These are phyloP conservation scores for Ceraceosorus bombacis DNA, from an alignment of 1,284 basidiomycete species.

Conservation along the genomic window DNA sequence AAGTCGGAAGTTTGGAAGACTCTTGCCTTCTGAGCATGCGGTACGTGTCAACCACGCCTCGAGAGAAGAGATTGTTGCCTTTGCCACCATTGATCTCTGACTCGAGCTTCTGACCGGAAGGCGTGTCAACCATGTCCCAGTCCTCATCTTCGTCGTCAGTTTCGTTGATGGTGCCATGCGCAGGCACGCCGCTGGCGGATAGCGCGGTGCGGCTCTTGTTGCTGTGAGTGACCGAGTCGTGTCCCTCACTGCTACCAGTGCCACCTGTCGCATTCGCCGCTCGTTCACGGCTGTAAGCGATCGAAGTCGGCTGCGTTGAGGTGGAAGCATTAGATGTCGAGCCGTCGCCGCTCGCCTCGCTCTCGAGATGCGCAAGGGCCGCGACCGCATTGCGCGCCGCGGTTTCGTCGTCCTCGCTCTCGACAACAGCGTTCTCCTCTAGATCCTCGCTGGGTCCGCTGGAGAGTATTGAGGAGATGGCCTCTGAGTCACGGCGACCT, in stretches of 20 bases:
- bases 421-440: constrained; percentile 4
- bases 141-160: constrained; percentile 28
- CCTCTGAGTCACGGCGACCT: constrained; percentile 36
- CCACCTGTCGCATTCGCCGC: background rate
- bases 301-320: constrained; percentile 6
- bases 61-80: constrained; percentile 44
- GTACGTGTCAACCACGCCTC: constrained; percentile 46
- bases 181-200: constrained; percentile 24
- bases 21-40: constrained; percentile 53
- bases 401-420: constrained; percentile 33
- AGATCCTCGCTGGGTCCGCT: constrained; percentile 12
- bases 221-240: background rate
- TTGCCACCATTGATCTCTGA: constrained; percentile 45
- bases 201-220: constrained; percentile 13
- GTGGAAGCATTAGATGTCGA: constrained; percentile 5
- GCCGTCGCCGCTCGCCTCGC: constrained; percentile 26
- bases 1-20: constrained; percentile 17
- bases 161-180: constrained; percentile 21
- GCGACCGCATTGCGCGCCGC: constrained; percentile 33
- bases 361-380: constrained; percentile 35
- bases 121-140: constrained; percentile 43
- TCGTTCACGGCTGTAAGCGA: background rate
- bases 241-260: background rate
- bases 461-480: constrained; percentile 22
- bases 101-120: constrained; percentile 20